Base-by-base conservation (phyloP, 129 eudicot genomes). In the Helianthus annuus region DNA sequence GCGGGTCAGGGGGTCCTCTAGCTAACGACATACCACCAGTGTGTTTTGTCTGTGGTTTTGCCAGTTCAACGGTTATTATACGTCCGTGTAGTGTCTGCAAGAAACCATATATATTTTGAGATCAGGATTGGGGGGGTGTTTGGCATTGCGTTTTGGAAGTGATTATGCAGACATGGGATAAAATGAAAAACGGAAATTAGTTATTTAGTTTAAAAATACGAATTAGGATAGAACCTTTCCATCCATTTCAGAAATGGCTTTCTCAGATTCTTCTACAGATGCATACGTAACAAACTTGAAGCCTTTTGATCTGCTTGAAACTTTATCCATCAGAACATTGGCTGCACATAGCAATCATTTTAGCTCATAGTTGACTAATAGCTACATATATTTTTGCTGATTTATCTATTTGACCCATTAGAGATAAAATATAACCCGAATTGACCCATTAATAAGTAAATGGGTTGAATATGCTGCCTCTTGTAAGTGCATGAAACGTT, bases 241-340 rank as follows among this genome's bases (percentile, higher is more conserved):
- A 17, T 86, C 84, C 97, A 92, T 89, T 72, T 86, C 97, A 46
- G 76, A 44, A 44, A 86, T 72, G 74, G 97, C 97, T 65, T 89
- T 89, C 64, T 86, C 83, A 11, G 96, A 96, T 78, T 89, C 96
- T 48, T 86, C 94, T 70, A 72, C 83, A 8, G 97, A 89, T 80
- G 97, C 96, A 81, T 75, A 92, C 1, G 97, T 92, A 51, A 92
- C 85, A 40, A 92, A 92, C 59, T 96, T 96, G 48, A 88, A 92
- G 53, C 97, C 97, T 80, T 92, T 92, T 38, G 97, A 88, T 81
- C 89, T 73, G 64, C 84, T 84, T 5, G 96, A 86, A 29, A 81
- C 89, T 85, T 82, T 85, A 73, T 92, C 96, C 85, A 81, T 84
- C 74, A 89, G 85, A 64, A 92, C 70, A 77, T 74, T 72, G 69